A percentile compares a stretch with the other conserved stretches of the same genome.
These are phyloP conservation scores for Colletotrichum sp. DNA, from an alignment of 2,329 filamentous ascomycete genomes.

Conservation along the genomic window DNA sequence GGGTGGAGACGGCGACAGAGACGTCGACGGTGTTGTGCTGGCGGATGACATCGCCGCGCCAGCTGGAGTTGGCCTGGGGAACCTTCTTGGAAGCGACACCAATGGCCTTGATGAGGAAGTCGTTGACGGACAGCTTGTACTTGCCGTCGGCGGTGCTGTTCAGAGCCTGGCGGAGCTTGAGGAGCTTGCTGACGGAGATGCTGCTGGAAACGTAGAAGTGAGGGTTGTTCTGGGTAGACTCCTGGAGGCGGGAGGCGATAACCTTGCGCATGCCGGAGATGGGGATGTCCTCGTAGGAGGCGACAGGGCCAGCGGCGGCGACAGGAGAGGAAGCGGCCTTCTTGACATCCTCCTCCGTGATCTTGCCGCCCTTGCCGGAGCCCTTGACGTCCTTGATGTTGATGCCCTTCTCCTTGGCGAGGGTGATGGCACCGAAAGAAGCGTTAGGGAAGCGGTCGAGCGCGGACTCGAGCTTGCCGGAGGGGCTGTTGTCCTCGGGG, in stretches of 20 bases:
- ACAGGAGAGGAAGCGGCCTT: constrained; percentile 71
- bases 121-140: constrained; percentile 99
- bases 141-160: constrained; percentile 88
- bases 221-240: constrained; percentile 88
- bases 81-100: constrained; percentile 90
- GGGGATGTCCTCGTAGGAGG: constrained; percentile 79
- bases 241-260: constrained; percentile 87
- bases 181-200: constrained; percentile 91
- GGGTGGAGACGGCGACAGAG: constrained; percentile 93
- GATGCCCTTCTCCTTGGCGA: constrained; percentile 86
- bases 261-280: constrained; percentile 96
- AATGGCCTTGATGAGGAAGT: constrained; percentile 98
- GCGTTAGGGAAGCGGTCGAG: constrained; percentile 83
- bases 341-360: constrained; percentile 93
- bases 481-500: constrained; percentile 57
- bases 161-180: constrained; percentile 93
- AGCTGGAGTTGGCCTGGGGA: constrained; percentile 93
- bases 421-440: constrained; percentile 75
- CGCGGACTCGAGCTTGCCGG: constrained; percentile 80
- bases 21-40: constrained; percentile 94
- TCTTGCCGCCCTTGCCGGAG: constrained; percentile 81
- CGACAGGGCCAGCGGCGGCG: constrained; percentile 57
- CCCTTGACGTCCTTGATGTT: constrained; percentile 83
- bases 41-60: constrained; percentile 89
- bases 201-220: constrained; percentile 96